A percentile compares a stretch with the other conserved stretches of the same genome.
phyloP scores from a whole-genome alignment of 805 yeast species.

The Scheffersomyces stipitis region DNA sequence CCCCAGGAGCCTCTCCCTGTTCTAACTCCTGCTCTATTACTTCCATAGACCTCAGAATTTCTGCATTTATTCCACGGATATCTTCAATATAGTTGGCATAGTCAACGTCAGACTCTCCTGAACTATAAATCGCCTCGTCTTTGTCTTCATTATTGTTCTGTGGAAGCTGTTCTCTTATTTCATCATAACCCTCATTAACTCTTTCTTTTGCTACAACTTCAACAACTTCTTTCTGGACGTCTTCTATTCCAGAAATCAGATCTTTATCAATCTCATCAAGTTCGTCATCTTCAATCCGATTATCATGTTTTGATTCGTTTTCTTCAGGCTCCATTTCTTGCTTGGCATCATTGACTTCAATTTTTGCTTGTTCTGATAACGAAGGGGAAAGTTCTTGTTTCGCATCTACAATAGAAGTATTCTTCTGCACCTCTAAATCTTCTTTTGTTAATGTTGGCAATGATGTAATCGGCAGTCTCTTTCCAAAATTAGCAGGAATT shows the following conservation, averaged over 20 bases:
- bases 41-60: constrained; percentile 10
- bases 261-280: too few relatives aligned
- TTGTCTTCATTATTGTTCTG: constrained; percentile 1
- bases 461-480: too few relatives aligned
- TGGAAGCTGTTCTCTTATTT: neutral
- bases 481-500: neutral
- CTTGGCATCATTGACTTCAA: neutral
- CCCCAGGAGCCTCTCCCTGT: too few relatives aligned
- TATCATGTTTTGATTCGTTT: constrained; percentile 1
- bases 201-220: neutral
- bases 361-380: too few relatives aligned
- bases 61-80: constrained; percentile 16
- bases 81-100: constrained; percentile 16
- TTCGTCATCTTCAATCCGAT: constrained; percentile 1
- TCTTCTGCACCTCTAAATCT: neutral
- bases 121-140: neutral
- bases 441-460: too few relatives aligned
- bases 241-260: too few relatives aligned
- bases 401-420: too few relatives aligned
- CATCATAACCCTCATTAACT: neutral
- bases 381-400: too few relatives aligned
- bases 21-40: too few relatives aligned
- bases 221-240: too few relatives aligned
- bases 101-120: neutral
- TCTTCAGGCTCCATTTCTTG: neutral